A percentile compares a stretch with the other conserved stretches of the same genome.
Evolutionary conservation across 1,284 basidiomycete genomes (phyloP).

Genomic region (Psilocybe mexicana): DNA sequence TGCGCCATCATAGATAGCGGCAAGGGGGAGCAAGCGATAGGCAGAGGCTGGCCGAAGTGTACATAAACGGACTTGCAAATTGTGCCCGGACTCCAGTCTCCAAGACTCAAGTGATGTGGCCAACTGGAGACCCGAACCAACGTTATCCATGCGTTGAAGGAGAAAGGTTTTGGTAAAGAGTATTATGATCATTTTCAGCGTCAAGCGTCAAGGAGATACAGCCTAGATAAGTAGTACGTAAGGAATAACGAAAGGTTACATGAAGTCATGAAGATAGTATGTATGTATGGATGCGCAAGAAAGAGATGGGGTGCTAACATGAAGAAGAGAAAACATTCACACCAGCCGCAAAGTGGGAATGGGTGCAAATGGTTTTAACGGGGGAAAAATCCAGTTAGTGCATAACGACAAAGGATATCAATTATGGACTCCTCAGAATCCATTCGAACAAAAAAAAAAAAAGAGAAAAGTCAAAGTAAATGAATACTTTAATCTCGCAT

Average conservation of each 20-base stretch:
- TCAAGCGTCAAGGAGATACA: conserved; percentile 1
- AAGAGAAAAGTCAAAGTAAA: background rate
- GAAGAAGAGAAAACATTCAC: background rate
- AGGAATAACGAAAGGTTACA: conserved; percentile 1
- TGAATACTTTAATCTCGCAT: conserved; percentile 4
- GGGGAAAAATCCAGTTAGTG: no score
- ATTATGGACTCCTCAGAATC: no score
- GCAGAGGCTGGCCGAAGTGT: no score
- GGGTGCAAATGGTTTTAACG: no score
- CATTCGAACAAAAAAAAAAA: no score
- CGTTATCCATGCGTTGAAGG: background rate
- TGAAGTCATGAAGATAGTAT: conserved; percentile 1
- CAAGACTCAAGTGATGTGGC: no score
- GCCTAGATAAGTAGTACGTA: conserved; percentile 1
- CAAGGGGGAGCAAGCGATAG: background rate
- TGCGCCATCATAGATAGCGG: background rate
- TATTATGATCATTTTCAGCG: conserved; percentile 2
- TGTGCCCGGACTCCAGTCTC: no score
- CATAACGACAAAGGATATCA: no score
- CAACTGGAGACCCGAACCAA: background rate
- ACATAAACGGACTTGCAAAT: no score
- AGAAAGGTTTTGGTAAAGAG: background rate
- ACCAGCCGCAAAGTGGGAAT: no score
- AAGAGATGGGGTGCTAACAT: background rate
- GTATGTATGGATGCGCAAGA: background rate